Evolutionary conservation across 2,329 filamentous ascomycete species (phyloP), one percentile per base, ranked within the genome.

Genomic region (Colletotrichum godetiae): DNA sequence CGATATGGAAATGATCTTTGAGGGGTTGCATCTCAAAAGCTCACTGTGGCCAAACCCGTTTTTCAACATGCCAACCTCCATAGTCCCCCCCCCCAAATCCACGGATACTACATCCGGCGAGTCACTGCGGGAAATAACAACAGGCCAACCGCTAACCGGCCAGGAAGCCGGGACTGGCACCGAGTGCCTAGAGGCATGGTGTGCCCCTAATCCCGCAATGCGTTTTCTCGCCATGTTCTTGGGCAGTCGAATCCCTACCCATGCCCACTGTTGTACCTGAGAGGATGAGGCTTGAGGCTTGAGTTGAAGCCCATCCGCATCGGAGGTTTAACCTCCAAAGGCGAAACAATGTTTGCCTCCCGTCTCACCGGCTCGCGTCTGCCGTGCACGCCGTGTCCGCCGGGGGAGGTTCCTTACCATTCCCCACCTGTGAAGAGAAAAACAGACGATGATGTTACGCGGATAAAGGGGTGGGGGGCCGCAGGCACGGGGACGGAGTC

Each of bases 261-360:
- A 5, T 58, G 57, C 37, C 29, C 24, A 33, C 42, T 46, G 29
- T 49, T 46, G 42, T 31, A 35, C 57, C 53, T 27, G 53, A 58
- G 55, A 46, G 55, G 49, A 52, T 56, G 42, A 49, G 42, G 42
- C 42, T 49, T 62, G 49, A 68, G 33, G 55, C 37, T 42, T 56
- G 42, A 49, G 19, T 7, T 42, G 55, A 56, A 61, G 66, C 58
- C 49, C 58, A 63, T 56, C 53, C 53, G 27, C 22, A 64, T 68
- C 69, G 52, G 68, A 72, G 57, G 63, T 31, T 62, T 62, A 62
- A 61, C 33, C 62, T 27, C 35, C 35, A 56, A 67, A 61, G 53
- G 64, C 64, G 37, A 72, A 73, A 70, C 60, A 69, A 65, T 72
- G 60, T 73, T 74, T 68, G 56, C 49, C 59, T 73, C 57, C 65